These are phyloP conservation scores for Ceratobasidium sp. DNA, from an alignment of 1,284 basidiomycete genomes.

Conservation along the genomic window DNA sequence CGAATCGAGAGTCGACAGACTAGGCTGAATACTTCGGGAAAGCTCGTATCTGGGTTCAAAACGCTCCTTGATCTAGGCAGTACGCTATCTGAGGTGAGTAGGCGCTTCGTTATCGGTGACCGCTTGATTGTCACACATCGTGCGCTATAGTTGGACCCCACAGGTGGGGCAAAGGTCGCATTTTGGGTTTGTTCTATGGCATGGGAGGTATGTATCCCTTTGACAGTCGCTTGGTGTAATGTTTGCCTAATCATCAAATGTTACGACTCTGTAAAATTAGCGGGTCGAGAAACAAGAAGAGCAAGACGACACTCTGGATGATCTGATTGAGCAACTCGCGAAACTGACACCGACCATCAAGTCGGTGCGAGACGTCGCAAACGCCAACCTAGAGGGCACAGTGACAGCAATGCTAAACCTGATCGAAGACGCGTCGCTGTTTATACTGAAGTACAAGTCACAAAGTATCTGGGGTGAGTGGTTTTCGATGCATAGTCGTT, in stretches of 20 bases:
- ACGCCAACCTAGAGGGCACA: background rate
- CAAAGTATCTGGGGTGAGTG: background rate
- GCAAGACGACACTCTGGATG: background rate
- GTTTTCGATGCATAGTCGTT: background rate
- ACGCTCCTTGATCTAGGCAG: background rate
- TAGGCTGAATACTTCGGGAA: too few species aligned
- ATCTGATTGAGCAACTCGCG: background rate
- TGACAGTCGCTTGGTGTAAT: too few species aligned
- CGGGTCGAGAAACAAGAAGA: background rate
- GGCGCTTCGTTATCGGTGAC: background rate
- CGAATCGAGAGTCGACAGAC: too few species aligned
- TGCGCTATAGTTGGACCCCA: background rate
- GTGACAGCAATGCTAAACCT: background rate
- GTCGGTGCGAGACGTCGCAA: background rate
- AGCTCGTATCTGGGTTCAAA: too few species aligned
- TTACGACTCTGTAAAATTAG: background rate
- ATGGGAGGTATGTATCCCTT: constrained; percentile 2
- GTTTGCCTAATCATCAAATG: too few species aligned
- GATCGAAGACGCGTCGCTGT: constrained; percentile 16
- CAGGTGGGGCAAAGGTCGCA: background rate
- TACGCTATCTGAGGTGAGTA: background rate
- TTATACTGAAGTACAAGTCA: background rate
- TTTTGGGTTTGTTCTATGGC: background rate
- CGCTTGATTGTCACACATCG: background rate
- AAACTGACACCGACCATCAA: background rate